Base-by-base conservation (phyloP, 257 asterid genomes). In the Avicennia marina region DNA sequence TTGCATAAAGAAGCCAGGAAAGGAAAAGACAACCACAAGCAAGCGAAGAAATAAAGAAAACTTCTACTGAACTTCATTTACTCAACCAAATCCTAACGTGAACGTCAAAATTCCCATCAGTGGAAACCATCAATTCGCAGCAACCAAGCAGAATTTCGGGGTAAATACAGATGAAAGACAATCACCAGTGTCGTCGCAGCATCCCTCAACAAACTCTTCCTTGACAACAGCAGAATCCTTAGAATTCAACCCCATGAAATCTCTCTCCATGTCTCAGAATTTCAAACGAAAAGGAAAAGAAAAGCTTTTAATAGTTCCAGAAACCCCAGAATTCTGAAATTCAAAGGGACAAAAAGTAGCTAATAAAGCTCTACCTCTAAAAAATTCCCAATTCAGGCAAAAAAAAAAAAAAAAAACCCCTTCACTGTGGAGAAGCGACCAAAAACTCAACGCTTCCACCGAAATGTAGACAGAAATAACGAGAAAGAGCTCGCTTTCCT, bases 181-280 rank as follows among this genome's bases (percentile, higher is more conserved):
- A 60, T 73, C 22, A 83, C 94, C 90, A 63, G 80, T 64, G 22
- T 83, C 86, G 49, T 68, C 73, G 61, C 65, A 66, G 59, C 64
- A 62, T 26, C 70, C 81, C 33, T 79, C 88, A 56, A 76, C 72
- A 59, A 21, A 61, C 66, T 87, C 90, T 61, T 77, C 86, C 75
- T 83, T 87, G 12, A 75, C 77, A 43, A 63, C 33, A 15, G 21
- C 62, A 58, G 81, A 62, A 9, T 67, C 79, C 68, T 71, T 77
- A 8, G 53, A 63, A 58, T 66, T 81, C 78, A 83, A 62, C 9
- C 94, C 94, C 88, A 87, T 50, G 70, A 84, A 84, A 72, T 87
- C 94, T 55, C 86, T 75, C 81, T 83, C 94, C 95, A 87, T 87
- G 44, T 43, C 75, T 63, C 72, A 64, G 68, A 53, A 61, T 64